phyloP scores from a whole-genome alignment of 768 basidiomycete genomes.

The Naganishia vaughanmartiniae region DNA sequence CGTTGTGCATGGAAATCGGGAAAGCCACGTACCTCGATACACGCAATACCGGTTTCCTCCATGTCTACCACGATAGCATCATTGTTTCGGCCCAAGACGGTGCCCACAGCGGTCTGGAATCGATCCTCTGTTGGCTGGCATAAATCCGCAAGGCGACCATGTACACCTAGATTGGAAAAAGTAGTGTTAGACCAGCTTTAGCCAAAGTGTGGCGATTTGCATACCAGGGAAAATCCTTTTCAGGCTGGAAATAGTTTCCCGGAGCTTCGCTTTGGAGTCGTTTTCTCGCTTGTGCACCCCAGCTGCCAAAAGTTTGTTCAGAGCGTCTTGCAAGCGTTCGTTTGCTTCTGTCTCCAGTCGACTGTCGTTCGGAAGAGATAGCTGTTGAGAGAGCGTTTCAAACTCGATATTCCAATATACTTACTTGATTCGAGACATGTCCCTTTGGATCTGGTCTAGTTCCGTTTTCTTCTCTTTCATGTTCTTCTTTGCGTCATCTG shows the following conservation, averaged over 20 bases:
- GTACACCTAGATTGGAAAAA: slow-evolving; percentile 62
- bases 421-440: slow-evolving; percentile 74
- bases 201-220: slow-evolving; percentile 23
- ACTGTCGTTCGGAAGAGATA: slow-evolving; percentile 53
- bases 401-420: slow-evolving; percentile 37
- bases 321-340: slow-evolving; percentile 79
- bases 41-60: slow-evolving; percentile 94
- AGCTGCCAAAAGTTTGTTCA: slow-evolving; percentile 81
- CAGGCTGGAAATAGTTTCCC: slow-evolving; percentile 77
- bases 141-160: slow-evolving; percentile 86
- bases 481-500: slow-evolving; percentile 62
- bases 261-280: slow-evolving; percentile 75
- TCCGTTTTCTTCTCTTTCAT: slow-evolving; percentile 53
- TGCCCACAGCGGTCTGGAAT: slow-evolving; percentile 86
- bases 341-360: slow-evolving; percentile 87
- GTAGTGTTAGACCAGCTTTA: background rate
- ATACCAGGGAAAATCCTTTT: slow-evolving; percentile 86
- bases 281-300: slow-evolving; percentile 83
- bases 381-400: background rate
- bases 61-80: slow-evolving; percentile 95
- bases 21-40: slow-evolving; percentile 71
- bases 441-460: slow-evolving; percentile 78
- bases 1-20: background rate
- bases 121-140: slow-evolving; percentile 91
- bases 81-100: slow-evolving; percentile 87